Conservation (phyloP, 148 eudicot species). For the Dianthus caryophyllus region DNA sequence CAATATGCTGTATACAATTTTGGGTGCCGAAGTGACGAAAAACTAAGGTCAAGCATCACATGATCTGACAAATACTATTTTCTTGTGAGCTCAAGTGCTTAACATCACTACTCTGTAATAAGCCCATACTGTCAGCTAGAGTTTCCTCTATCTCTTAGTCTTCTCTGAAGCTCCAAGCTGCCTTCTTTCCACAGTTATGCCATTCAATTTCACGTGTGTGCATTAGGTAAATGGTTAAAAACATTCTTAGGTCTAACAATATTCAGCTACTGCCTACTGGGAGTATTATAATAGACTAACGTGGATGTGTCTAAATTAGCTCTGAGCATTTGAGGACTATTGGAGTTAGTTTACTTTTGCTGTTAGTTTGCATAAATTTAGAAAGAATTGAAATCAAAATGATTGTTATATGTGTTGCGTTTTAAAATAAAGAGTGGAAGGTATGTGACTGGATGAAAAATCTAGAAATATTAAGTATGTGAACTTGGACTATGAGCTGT, state of each 20-base stretch:
- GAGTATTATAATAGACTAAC: not conserved
- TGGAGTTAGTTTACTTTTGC: not conserved
- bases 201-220: not conserved
- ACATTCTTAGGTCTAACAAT: not conserved
- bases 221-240: not conserved
- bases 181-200: not conserved
- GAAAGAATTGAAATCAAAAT: not conserved
- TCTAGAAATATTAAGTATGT: not conserved
- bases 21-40: too few relatives aligned
- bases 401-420: too few relatives aligned
- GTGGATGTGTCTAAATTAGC: not conserved
- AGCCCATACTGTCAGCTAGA: not conserved
- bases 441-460: not conserved
- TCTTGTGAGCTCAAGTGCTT: not conserved
- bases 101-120: not conserved
- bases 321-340: not conserved
- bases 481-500: not conserved
- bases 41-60: too few relatives aligned
- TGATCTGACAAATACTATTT: too few relatives aligned
- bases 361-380: not conserved
- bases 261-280: too few relatives aligned
- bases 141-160: not conserved
- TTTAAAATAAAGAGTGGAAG: not conserved
- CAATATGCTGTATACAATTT: not conserved
- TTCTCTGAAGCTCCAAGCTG: not conserved